phyloP scores from a whole-genome alignment of 2,329 filamentous ascomycete genomes.

The Fusarium brevicatenulatum region DNA sequence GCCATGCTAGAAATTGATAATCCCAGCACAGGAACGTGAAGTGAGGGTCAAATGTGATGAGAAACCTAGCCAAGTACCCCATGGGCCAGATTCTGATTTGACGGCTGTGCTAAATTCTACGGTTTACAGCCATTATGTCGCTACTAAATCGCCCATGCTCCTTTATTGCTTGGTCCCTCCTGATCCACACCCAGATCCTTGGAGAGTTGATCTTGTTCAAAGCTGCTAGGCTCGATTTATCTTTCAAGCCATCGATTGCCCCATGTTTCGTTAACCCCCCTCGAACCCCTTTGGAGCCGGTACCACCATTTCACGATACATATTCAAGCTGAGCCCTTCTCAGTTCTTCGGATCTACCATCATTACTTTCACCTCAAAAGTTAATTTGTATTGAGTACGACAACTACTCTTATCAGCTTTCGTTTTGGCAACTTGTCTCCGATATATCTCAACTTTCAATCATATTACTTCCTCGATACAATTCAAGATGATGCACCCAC shows the following conservation, averaged over 20 bases:
- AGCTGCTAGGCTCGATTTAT: slow-evolving; percentile 51
- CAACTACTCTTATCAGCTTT: neutral
- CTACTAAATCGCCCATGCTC: slow-evolving; percentile 42
- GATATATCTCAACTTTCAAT: neutral
- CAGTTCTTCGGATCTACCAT: slow-evolving; percentile 4
- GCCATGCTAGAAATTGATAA: slow-evolving; percentile 42
- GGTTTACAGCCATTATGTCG: slow-evolving; percentile 45
- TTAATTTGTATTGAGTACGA: neutral
- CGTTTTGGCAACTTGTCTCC: neutral
- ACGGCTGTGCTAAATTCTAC: slow-evolving; percentile 48
- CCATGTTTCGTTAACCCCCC: slow-evolving; percentile 49
- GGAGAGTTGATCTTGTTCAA: slow-evolving; percentile 49
- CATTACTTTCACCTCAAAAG: neutral
- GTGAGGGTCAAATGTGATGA: slow-evolving; percentile 37
- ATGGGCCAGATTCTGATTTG: slow-evolving; percentile 39
- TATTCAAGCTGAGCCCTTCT: slow-evolving; percentile 45
- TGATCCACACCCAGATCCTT: slow-evolving; percentile 53
- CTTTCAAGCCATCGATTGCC: slow-evolving; percentile 50
- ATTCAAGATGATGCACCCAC: slow-evolving; percentile 48
- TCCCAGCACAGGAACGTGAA: slow-evolving; percentile 38
- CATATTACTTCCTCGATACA: neutral
- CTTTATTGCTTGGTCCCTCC: slow-evolving; percentile 44
- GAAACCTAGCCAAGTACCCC: slow-evolving; percentile 23
- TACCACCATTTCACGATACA: slow-evolving; percentile 45
- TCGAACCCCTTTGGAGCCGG: slow-evolving; percentile 41